Conservation (phyloP, 768 basidiomycete species). For the Leccinum fibrillosum region DNA sequence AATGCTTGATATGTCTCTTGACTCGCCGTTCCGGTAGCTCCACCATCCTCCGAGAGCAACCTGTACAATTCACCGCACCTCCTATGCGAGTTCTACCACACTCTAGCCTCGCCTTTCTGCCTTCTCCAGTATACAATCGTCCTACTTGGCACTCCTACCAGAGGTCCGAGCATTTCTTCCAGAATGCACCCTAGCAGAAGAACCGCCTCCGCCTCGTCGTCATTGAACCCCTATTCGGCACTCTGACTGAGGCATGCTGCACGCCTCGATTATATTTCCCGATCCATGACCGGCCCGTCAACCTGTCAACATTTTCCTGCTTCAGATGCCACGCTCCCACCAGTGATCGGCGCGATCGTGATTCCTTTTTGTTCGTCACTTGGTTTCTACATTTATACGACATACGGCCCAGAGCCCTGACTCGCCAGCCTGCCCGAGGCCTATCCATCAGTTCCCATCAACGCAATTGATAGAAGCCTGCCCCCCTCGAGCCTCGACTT, state of each 20-base stretch:
- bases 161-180: neutral
- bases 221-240: neutral
- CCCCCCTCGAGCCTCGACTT: neutral
- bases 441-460: neutral
- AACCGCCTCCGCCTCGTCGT: neutral
- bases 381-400: slow-evolving; percentile 4
- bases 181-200: neutral
- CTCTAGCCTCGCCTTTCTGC: neutral
- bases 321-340: neutral
- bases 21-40: neutral
- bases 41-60: neutral
- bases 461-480: too few relatives aligned
- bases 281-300: neutral
- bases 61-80: neutral
- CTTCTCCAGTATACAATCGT: neutral
- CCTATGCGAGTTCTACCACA: slow-evolving; percentile 1
- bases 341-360: neutral
- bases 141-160: neutral
- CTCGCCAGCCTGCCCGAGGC: neutral
- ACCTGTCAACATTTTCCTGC: neutral
- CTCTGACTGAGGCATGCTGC: neutral
- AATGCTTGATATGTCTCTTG: neutral
- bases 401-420: slow-evolving; percentile 9
- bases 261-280: neutral
- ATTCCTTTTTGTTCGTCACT: neutral